These are phyloP conservation scores for Limonium bicolor DNA, from an alignment of 148 eudicot species.

Conservation along the genomic window DNA sequence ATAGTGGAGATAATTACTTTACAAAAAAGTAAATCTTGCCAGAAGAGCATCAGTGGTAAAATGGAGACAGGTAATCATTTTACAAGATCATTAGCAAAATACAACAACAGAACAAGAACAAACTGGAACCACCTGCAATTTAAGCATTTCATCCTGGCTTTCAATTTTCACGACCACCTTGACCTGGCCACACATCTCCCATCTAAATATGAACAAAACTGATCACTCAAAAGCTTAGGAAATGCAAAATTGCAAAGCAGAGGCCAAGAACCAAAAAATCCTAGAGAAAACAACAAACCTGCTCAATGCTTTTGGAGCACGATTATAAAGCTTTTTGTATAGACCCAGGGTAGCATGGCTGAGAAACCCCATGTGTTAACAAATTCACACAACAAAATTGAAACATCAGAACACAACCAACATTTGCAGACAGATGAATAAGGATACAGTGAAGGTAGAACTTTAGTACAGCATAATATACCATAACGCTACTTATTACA, in stretches of 20 bases:
- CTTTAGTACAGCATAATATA: no score
- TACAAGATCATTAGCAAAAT: no score
- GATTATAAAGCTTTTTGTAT: constrained; percentile 67
- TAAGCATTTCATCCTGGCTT: constrained; percentile 84
- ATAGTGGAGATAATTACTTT: background rate
- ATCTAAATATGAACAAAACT: constrained; percentile 29
- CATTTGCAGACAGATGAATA: no score
- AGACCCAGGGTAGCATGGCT: constrained; percentile 98
- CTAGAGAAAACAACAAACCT: constrained; percentile 26
- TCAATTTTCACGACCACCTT: constrained; percentile 95
- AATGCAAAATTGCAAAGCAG: constrained; percentile 1
- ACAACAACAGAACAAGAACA: no score
- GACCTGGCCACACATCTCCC: constrained; percentile 99
- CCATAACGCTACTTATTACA: no score
- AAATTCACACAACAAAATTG: no score
- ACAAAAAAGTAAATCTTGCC: no score
- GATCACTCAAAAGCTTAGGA: background rate
- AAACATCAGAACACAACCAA: no score
- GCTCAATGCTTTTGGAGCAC: constrained; percentile 83
- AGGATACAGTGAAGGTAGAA: no score
- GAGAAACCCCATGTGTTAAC: no score
- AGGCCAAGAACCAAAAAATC: background rate
- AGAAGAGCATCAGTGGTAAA: no score
- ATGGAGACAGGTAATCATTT: no score
- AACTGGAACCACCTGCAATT: constrained; percentile 43